A percentile compares a stretch with the other conserved stretches of the same genome.
Conservation (phyloP, 306 rosid genomes). For the Cicer cuneatum region DNA sequence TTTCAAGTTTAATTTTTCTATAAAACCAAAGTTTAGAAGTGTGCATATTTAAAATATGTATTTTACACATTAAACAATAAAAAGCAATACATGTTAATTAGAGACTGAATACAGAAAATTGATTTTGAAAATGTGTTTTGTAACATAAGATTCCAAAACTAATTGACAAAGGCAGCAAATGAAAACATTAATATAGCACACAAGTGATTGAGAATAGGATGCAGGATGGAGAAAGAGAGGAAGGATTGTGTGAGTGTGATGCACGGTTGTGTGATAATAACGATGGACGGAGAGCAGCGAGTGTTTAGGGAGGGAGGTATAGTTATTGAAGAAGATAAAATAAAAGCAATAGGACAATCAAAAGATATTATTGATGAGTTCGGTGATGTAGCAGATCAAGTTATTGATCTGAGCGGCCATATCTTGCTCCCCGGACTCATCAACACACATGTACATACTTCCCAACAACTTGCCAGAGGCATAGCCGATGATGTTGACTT, state of each 20-base stretch:
- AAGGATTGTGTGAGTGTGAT: slow-evolving; percentile 45
- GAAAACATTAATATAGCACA: too few species aligned
- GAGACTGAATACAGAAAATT: too few species aligned
- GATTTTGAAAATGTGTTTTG: too few species aligned
- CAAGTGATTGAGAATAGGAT: too few species aligned
- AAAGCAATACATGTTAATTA: too few species aligned
- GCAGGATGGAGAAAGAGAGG: slow-evolving; percentile 31
- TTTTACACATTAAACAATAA: too few species aligned
- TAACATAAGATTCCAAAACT: too few species aligned
- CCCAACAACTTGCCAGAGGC: slow-evolving; percentile 86
- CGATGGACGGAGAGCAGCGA: slow-evolving; percentile 68
- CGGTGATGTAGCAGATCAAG: slow-evolving; percentile 48
- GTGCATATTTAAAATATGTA: slow-evolving; percentile 5
- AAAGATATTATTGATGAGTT: slow-evolving; percentile 54
- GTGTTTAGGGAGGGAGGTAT: slow-evolving; percentile 73
- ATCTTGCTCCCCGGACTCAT: slow-evolving; percentile 79
- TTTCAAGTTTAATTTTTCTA: neutral
- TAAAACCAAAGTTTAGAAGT: neutral
- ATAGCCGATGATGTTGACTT: slow-evolving; percentile 92
- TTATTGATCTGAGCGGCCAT: slow-evolving; percentile 66
- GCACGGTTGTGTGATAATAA: slow-evolving; percentile 65
- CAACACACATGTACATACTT: slow-evolving; percentile 84
- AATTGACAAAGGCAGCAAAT: too few species aligned
- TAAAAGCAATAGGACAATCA: slow-evolving; percentile 72
- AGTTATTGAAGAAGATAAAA: slow-evolving; percentile 56